Percentiles rank a stretch among this genome's conserved stretches.
phyloP scores from a whole-genome alignment of 306 rosid genomes.

The Calophaca sinica region DNA sequence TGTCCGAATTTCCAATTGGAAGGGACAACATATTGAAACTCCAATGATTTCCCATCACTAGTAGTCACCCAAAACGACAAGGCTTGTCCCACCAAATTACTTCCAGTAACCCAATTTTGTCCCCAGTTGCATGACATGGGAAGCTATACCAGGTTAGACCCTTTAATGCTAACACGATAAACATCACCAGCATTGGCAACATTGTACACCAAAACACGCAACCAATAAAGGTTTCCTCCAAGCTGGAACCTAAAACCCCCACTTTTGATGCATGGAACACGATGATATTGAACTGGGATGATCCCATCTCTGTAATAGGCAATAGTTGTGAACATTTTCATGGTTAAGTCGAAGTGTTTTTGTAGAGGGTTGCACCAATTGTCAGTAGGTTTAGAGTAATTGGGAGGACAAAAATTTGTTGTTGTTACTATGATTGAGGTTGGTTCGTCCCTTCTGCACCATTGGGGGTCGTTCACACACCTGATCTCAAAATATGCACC shows the following conservation, averaged over 20 bases:
- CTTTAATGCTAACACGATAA: slow-evolving; percentile 44
- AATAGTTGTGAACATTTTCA: slow-evolving; percentile 63
- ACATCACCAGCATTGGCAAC: slow-evolving; percentile 70
- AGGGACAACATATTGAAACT: slow-evolving; percentile 53
- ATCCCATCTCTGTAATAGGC: slow-evolving; percentile 60
- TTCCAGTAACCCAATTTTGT: slow-evolving; percentile 52
- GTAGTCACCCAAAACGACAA: slow-evolving; percentile 61
- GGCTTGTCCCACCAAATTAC: slow-evolving; percentile 51
- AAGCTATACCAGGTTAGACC: slow-evolving; percentile 45
- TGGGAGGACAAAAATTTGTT: slow-evolving; percentile 77
- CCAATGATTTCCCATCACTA: slow-evolving; percentile 51
- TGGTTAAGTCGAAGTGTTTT: slow-evolving; percentile 66
- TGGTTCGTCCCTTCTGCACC: slow-evolving; percentile 52
- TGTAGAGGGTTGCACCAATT: slow-evolving; percentile 83
- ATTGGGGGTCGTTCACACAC: slow-evolving; percentile 57
- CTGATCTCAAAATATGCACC: slow-evolving; percentile 69
- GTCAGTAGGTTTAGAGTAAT: slow-evolving; percentile 20
- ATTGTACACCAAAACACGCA: slow-evolving; percentile 50
- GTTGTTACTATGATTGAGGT: slow-evolving; percentile 58
- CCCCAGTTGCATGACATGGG: slow-evolving; percentile 69
- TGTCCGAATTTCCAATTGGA: slow-evolving; percentile 64
- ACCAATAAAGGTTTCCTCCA: slow-evolving; percentile 59
- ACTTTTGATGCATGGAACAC: slow-evolving; percentile 42
- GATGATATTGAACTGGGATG: slow-evolving; percentile 55
- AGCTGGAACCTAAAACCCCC: slow-evolving; percentile 67